Percentiles rank a stretch among this genome's conserved stretches.
Conservation (phyloP, 805 yeast genomes). For the Diddensiella santjacobensis region DNA sequence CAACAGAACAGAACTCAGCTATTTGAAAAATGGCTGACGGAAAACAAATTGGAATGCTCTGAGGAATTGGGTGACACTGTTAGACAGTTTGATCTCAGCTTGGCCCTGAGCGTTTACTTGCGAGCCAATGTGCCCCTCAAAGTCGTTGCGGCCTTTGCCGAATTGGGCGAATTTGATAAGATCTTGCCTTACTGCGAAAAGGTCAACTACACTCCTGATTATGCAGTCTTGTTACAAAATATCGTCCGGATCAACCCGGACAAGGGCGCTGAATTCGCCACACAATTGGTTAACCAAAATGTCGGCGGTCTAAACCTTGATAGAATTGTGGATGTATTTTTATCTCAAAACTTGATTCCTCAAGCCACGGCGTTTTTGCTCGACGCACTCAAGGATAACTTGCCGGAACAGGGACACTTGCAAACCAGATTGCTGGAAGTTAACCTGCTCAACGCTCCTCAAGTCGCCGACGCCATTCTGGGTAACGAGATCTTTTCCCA, state of each 20-base stretch:
- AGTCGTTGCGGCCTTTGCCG: conserved; percentile 89
- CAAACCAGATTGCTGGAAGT: conserved; percentile 94
- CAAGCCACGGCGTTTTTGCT: conserved; percentile 97
- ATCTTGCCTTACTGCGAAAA: conserved; percentile 91
- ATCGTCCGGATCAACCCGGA: conserved; percentile 93
- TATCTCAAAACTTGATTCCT: conserved; percentile 89
- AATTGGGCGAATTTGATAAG: conserved; percentile 93
- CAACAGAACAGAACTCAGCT: conserved; percentile 92
- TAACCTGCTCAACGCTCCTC: conserved; percentile 93
- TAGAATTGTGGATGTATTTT: conserved; percentile 86
- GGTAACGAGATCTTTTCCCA: conserved; percentile 95
- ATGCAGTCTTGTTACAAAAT: conserved; percentile 82
- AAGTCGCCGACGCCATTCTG: conserved; percentile 97
- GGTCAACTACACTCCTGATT: conserved; percentile 86
- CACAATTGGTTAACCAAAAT: conserved; percentile 67
- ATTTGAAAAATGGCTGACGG: conserved; percentile 94
- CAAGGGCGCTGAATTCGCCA: conserved; percentile 95
- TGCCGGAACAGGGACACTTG: conserved; percentile 91
- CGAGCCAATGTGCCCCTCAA: conserved; percentile 79
- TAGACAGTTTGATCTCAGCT: conserved; percentile 76
- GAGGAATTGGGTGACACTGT: conserved; percentile 97
- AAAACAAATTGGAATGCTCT: conserved; percentile 89
- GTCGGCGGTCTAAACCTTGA: conserved; percentile 68
- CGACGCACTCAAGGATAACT: conserved; percentile 91
- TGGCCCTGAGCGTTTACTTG: conserved; percentile 88